These are phyloP conservation scores for Cercophora scortea DNA, from an alignment of 495 filamentous ascomycete species.

Conservation along the genomic window DNA sequence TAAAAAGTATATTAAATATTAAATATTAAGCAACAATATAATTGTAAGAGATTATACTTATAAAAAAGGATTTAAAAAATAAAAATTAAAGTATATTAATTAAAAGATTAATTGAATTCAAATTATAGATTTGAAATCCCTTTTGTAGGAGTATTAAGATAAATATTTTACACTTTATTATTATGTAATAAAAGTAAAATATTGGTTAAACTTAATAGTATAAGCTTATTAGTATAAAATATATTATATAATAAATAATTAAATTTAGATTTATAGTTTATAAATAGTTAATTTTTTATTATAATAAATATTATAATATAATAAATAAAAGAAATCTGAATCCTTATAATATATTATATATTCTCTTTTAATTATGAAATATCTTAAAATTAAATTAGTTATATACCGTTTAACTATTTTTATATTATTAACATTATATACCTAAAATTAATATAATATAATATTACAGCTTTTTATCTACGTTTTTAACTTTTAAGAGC, in stretches of 20 bases:
- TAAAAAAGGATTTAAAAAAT: no score
- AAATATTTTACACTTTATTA: background rate
- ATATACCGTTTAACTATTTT: no score
- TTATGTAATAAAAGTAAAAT: background rate
- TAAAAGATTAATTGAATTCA: no score
- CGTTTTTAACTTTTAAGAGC: background rate
- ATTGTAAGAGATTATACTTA: no score
- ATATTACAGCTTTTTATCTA: no score
- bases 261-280: background rate
- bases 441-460: no score
- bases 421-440: background rate
- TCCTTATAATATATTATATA: background rate
- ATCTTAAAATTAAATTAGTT: background rate
- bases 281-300: background rate
- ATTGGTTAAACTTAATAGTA: background rate
- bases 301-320: background rate
- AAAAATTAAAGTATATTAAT: no score
- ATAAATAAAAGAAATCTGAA: background rate
- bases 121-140: no score
- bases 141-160: no score
- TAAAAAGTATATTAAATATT: no score
- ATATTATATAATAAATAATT: background rate
- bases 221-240: background rate
- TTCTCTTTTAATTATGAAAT: background rate
- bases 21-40: no score